Evolutionary conservation across 768 basidiomycete genomes (phyloP).

Genomic region (Leucocoprinus leucothites): DNA sequence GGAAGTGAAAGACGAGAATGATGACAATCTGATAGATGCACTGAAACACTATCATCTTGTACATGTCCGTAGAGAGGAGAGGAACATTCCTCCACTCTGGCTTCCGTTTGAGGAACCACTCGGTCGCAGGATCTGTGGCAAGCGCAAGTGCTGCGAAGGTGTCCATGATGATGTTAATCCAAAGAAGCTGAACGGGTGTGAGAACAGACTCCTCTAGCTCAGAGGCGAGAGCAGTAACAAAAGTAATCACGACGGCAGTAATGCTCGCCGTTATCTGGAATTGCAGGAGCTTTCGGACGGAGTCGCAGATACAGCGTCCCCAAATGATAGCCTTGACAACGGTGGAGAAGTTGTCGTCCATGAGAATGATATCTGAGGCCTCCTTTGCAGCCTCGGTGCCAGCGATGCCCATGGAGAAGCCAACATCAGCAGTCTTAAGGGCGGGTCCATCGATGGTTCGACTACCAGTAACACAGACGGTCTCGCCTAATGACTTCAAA

Average conservation of each 20-base stretch:
- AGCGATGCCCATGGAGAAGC: conserved; percentile 95
- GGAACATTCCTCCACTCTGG: conserved; percentile 90
- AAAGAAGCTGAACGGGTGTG: conserved; percentile 93
- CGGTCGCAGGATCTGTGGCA: conserved; percentile 92
- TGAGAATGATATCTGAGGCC: conserved; percentile 97
- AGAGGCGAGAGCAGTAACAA: conserved; percentile 85
- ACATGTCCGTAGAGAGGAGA: conserved; percentile 90
- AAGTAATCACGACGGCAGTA: conserved; percentile 92
- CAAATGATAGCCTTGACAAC: conserved; percentile 98
- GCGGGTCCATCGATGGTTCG: conserved; percentile 98
- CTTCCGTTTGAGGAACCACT: conserved; percentile 76
- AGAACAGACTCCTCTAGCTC: conserved; percentile 76
- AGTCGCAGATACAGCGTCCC: conserved; percentile 98
- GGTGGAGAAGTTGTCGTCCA: conserved; percentile 96
- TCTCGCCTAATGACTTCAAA: conserved; percentile 81
- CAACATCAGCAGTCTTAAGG: conserved; percentile 92
- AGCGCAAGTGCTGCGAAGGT: conserved; percentile 97
- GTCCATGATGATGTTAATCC: conserved; percentile 99
- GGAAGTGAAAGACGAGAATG: conserved; percentile 89
- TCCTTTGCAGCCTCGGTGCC: conserved; percentile 99
- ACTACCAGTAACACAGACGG: conserved; percentile 95
- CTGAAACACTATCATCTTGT: conserved; percentile 93
- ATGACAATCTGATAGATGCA: conserved; percentile 82
- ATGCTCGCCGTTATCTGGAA: conserved; percentile 95
- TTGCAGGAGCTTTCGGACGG: conserved; percentile 96